Conservation (phyloP, 441 rosid species). For the Corymbia citriodora region DNA sequence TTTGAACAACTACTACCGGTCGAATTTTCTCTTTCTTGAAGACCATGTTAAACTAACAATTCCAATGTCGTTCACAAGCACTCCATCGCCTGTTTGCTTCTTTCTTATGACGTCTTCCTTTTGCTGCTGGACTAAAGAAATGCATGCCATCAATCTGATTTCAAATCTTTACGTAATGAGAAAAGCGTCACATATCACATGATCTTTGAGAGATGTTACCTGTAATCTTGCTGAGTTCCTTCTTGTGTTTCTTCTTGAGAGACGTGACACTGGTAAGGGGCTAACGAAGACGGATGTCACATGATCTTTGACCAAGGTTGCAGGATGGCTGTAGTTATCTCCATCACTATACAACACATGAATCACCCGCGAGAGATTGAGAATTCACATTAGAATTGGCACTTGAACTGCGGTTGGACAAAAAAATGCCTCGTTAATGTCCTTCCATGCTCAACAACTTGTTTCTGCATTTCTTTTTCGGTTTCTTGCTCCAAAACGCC, state of each 20-base stretch:
- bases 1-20: neutral
- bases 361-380: neutral
- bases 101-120: neutral
- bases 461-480: neutral
- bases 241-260: neutral
- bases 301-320: neutral
- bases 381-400: neutral
- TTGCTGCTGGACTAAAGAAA: neutral
- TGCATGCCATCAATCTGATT: neutral
- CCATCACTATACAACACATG: neutral
- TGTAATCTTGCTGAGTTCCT: neutral
- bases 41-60: neutral
- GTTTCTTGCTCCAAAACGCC: neutral
- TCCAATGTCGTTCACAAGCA: neutral
- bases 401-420: neutral
- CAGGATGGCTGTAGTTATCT: neutral
- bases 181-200: neutral
- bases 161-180: neutral
- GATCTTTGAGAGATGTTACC: neutral
- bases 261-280: neutral
- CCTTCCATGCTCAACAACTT: neutral
- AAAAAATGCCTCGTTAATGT: neutral
- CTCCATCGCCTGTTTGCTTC: too few relatives aligned
- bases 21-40: neutral
- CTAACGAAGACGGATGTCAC: neutral